Conservation (phyloP, 306 rosid species). For the Canavalia gladiata region DNA sequence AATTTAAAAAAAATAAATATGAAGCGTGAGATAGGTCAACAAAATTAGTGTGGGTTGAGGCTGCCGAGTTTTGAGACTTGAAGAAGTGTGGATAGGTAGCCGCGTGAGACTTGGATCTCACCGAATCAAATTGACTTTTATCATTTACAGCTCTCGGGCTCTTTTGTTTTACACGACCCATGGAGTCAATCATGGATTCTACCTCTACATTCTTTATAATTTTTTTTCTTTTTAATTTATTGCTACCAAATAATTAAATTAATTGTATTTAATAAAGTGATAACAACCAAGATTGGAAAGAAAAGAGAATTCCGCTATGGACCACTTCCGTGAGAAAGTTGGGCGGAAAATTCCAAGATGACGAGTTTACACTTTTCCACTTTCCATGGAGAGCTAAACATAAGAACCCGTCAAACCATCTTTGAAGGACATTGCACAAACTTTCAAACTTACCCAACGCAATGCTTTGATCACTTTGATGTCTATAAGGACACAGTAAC, state of each 20-base stretch:
- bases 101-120: slow-evolving; percentile 46
- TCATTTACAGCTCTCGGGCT: neutral
- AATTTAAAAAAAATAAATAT: too few relatives aligned
- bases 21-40: slow-evolving; percentile 30
- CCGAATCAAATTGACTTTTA: slow-evolving; percentile 48
- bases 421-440: neutral
- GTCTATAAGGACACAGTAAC: neutral
- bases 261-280: neutral
- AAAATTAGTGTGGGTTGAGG: neutral
- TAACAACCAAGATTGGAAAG: neutral
- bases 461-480: neutral
- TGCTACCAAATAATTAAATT: neutral
- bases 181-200: slow-evolving; percentile 14
- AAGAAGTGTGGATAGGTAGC: neutral
- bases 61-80: slow-evolving; percentile 47
- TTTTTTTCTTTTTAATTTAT: neutral
- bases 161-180: slow-evolving; percentile 24
- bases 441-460: slow-evolving; percentile 7
- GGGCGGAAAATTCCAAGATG: slow-evolving; percentile 36
- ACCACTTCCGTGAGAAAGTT: slow-evolving; percentile 15
- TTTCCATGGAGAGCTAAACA: slow-evolving; percentile 17
- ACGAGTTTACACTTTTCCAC: neutral
- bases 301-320: neutral
- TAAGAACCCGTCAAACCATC: slow-evolving; percentile 41
- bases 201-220: neutral